These are phyloP conservation scores for Pterula multifida DNA, from an alignment of 1,284 basidiomycete genomes.

Conservation along the genomic window DNA sequence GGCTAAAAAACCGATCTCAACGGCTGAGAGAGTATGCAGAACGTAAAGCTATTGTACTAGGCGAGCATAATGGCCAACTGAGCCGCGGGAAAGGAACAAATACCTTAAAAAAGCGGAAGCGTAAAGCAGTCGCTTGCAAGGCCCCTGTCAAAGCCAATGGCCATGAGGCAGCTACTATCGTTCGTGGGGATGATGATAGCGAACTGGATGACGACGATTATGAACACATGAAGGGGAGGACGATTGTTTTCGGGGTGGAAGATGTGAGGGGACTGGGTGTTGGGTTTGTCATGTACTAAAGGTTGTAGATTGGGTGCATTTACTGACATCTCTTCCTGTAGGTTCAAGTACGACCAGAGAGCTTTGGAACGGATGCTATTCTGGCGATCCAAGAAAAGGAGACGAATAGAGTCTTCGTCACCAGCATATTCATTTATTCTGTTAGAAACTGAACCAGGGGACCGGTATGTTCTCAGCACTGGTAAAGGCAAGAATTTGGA, in stretches of 20 bases:
- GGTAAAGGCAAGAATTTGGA: no score
- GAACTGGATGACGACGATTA: conserved; percentile 22
- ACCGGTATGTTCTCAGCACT: no score
- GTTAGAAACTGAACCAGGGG: no score
- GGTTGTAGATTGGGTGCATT: conserved; percentile 27
- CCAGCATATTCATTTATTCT: no score
- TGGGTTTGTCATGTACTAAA: not conserved
- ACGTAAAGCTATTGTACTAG: conserved; percentile 39
- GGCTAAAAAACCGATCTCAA: conserved; percentile 49
- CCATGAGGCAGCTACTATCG: conserved; percentile 8
- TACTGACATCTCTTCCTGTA: conserved; percentile 14
- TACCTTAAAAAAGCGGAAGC: not conserved
- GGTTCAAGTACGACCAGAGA: conserved; percentile 48
- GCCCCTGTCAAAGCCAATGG: conserved; percentile 1
- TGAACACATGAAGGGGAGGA: conserved; percentile 27
- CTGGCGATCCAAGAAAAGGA: conserved; percentile 10
- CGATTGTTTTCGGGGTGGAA: conserved; percentile 30
- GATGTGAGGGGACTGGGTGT: conserved; percentile 22
- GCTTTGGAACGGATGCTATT: conserved; percentile 35
- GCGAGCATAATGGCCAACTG: not conserved
- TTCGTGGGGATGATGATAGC: conserved; percentile 21
- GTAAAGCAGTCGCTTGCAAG: not conserved
- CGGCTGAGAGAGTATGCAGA: conserved; percentile 53
- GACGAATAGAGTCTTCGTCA: not conserved
- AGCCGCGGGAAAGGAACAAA: not conserved